These are phyloP conservation scores for Knoxdaviesia proteae DNA, from an alignment of 2,329 filamentous ascomycete genomes.

Conservation along the genomic window DNA sequence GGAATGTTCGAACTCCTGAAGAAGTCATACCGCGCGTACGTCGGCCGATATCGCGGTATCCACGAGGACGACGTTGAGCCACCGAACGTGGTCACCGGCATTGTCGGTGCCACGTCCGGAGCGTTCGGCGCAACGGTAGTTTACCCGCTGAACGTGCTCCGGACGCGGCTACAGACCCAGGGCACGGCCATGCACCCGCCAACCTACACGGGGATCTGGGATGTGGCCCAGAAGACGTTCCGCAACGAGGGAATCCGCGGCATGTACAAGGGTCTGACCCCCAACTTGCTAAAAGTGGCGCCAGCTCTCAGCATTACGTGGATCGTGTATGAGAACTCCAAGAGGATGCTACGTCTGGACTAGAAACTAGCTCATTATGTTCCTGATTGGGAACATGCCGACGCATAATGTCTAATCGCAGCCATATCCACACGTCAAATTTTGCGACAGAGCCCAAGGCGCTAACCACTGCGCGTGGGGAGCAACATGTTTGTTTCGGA, in stretches of 20 bases:
- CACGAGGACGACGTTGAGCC: constrained; percentile 70
- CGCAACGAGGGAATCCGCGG: constrained; percentile 66
- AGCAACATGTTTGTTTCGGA: too few relatives aligned
- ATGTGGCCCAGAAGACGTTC: constrained; percentile 70
- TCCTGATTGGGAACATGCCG: too few relatives aligned
- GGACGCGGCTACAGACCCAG: constrained; percentile 82
- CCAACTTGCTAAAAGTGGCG: constrained; percentile 88
- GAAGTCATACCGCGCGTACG: constrained; percentile 44
- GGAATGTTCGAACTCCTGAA: constrained; percentile 91
- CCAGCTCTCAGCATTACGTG: constrained; percentile 91
- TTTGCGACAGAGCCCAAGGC: too few relatives aligned
- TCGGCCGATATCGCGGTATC: constrained; percentile 46
- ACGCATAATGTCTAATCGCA: too few relatives aligned
- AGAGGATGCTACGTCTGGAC: constrained; percentile 42
- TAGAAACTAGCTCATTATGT: constrained; percentile 7
- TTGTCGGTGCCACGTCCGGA: constrained; percentile 78
- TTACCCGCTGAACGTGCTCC: constrained; percentile 83
- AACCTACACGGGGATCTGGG: constrained; percentile 77
- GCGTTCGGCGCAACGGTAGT: constrained; percentile 85
- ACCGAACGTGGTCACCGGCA: constrained; percentile 64
- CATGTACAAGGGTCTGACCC: constrained; percentile 85
- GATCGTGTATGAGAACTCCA: constrained; percentile 81
- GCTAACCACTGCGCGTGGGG: too few relatives aligned
- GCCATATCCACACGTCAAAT: too few relatives aligned
- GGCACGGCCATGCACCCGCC: constrained; percentile 79